Base-by-base conservation (phyloP, 2,329 filamentous ascomycete genomes). In the Tolypocladium ophioglossoides region DNA sequence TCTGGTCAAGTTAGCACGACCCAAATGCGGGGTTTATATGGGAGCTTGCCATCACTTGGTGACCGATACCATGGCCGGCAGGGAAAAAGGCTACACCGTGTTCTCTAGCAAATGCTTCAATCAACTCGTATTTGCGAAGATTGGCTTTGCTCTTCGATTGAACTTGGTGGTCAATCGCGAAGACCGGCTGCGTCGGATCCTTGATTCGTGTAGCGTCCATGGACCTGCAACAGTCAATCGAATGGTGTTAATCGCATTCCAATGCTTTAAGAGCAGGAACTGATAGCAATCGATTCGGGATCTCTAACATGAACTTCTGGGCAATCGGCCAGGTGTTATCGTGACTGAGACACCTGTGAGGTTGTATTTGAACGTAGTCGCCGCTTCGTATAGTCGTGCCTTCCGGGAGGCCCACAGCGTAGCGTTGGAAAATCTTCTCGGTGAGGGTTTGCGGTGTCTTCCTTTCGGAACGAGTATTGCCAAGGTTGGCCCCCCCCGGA, bases 361-460 rank as follows among this genome's bases (percentile, higher is more conserved):
- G 88, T n/a, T 34, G 27, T 76, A 95, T 76, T 0, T 81, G 87
- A 55, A 96, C 83, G 74, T 94, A 96, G 77, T 96, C 91, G 64
- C 91, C 91, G 5, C 80, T 76, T 63, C 78, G 80, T 63, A 96
- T 87, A 55, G 78, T 75, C 73, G 96, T 95, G 56, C 84, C 89
- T 12, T 82, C 69, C 1, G 87, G 71, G 1, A 96, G 78, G 10
- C 85, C 89, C n/a, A 91, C 78, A 0, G 89, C 80, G 69, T 95
- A 86, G 18, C 78, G 73, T 68, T 96, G 91, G 0, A 96, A 85
- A 56, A 96, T 95, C 76, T 96, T 96, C 69, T 96, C 91, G 3
- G 89, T 94, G 52, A 96, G 72, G 3, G 89, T 96, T 70, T 96
- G 91, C 0, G 89, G 80, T 2, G 61, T 59, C 44, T 58, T 30